These are phyloP conservation scores for Leccinum longicurvipes DNA, from an alignment of 768 basidiomycete species.

Conservation along the genomic window DNA sequence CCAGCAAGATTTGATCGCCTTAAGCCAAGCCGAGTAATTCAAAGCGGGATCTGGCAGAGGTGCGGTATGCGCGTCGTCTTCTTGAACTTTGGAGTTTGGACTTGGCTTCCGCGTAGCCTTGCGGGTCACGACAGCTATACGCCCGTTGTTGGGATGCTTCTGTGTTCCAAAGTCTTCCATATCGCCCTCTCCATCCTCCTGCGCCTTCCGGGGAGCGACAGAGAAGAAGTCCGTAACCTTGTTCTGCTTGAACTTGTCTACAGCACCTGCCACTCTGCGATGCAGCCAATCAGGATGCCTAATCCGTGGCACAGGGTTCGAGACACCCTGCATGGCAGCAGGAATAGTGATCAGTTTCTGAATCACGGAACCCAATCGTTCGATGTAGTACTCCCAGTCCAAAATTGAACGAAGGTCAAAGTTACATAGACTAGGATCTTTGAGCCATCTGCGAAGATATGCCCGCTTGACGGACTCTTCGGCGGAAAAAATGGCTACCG, in stretches of 20 bases:
- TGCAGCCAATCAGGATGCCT: conserved; percentile 97
- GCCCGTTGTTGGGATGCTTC: conserved; percentile 30
- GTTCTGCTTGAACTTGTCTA: conserved; percentile 98
- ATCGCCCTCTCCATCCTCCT: conserved; percentile 33
- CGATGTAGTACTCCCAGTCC: conserved; percentile 99
- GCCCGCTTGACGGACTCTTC: conserved; percentile 86
- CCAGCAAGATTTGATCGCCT: conserved; percentile 77
- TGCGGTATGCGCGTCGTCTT: conserved; percentile 15
- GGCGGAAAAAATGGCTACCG: conserved; percentile 96
- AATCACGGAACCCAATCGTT: conserved; percentile 94
- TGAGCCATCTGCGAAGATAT: conserved; percentile 95
- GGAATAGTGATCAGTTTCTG: conserved; percentile 99
- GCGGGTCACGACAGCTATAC: conserved; percentile 53
- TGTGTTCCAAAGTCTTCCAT: conserved; percentile 57
- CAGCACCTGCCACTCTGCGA: conserved; percentile 79
- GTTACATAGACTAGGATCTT: conserved; percentile 79
- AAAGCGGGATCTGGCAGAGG: conserved; percentile 60
- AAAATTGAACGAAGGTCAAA: conserved; percentile 94
- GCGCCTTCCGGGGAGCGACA: conserved; percentile 10
- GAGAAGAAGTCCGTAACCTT: conserved; percentile 94
- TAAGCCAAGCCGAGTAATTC: conserved; percentile 76
- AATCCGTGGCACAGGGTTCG: conserved; percentile 94
- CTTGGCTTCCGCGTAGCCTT: conserved; percentile 42
- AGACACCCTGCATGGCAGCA: conserved; percentile 95
- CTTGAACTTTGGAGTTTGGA: conserved; percentile 39